Conservation (phyloP, 768 basidiomycete species). For the Tricholoma hemisulphureum region DNA sequence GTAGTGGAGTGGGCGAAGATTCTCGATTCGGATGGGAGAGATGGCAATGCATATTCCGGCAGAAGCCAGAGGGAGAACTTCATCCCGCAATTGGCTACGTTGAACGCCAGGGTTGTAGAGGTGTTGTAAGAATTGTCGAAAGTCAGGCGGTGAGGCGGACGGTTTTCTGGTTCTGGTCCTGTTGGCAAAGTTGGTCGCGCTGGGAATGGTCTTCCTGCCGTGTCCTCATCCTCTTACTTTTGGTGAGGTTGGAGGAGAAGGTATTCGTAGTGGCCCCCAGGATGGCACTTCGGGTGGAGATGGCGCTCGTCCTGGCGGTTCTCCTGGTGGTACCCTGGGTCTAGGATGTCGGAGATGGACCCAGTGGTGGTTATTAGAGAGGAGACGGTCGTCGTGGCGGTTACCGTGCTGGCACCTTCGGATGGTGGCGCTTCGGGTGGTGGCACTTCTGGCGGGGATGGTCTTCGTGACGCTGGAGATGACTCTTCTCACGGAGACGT, state of each 20-base stretch:
- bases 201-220: not conserved
- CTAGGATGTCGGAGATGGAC: no score
- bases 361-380: no score
- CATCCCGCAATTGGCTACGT: not conserved
- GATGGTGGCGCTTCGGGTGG: not conserved
- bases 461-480: no score
- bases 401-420: no score
- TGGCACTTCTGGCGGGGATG: no score
- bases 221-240: no score
- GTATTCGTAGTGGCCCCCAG: no score
- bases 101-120: not conserved
- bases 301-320: no score
- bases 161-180: not conserved
- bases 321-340: not conserved
- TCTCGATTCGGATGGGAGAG: not conserved
- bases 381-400: no score
- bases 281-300: no score
- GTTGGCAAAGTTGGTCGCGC: not conserved
- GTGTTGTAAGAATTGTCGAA: not conserved
- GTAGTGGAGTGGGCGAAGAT: not conserved
- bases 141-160: not conserved
- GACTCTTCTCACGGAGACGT: not conserved
- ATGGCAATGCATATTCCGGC: not conserved
- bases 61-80: not conserved
- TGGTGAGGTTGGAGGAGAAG: no score